Percentiles rank a stretch among this genome's conserved stretches.
These are phyloP conservation scores for Pichia inconspicua DNA, from an alignment of 1,139 yeast species.

Conservation along the genomic window DNA sequence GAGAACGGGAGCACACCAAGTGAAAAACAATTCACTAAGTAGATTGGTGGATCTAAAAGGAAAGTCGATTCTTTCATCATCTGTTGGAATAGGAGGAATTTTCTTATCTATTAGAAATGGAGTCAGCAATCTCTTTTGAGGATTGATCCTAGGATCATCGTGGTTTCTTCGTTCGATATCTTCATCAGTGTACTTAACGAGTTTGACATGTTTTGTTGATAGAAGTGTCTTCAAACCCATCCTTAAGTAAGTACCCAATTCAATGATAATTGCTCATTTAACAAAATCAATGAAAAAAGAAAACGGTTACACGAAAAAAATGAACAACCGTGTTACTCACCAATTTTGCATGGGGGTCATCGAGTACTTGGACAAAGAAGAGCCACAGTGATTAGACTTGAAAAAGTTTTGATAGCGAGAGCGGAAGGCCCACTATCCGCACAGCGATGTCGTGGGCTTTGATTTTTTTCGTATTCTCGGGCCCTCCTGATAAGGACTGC, in stretches of 20 bases:
- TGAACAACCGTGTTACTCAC: no score
- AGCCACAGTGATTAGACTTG: no score
- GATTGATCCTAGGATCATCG: slow-evolving; percentile 13
- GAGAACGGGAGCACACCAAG: slow-evolving; percentile 56
- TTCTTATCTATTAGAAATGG: slow-evolving; percentile 18
- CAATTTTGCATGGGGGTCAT: no score
- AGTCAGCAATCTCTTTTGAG: slow-evolving; percentile 23
- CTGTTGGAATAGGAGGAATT: slow-evolving; percentile 35
- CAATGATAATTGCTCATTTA: neutral
- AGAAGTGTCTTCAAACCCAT: slow-evolving; percentile 4
- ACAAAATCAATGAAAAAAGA: neutral
- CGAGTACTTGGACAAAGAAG: no score
- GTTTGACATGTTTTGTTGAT: slow-evolving; percentile 4
- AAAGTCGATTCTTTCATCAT: slow-evolving; percentile 40
- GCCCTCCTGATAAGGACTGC: no score
- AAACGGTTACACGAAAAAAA: no score
- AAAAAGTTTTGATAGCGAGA: no score
- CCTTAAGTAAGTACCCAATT: no score
- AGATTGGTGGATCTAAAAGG: slow-evolving; percentile 34
- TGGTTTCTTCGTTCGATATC: slow-evolving; percentile 16
- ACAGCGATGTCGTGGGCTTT: no score
- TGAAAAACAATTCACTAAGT: slow-evolving; percentile 36
- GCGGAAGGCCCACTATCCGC: no score
- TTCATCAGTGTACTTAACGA: slow-evolving; percentile 9
- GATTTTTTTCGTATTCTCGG: no score